Evolutionary conservation across 345 rosid genomes (phyloP).

Genomic region (Mercurialis annua): DNA sequence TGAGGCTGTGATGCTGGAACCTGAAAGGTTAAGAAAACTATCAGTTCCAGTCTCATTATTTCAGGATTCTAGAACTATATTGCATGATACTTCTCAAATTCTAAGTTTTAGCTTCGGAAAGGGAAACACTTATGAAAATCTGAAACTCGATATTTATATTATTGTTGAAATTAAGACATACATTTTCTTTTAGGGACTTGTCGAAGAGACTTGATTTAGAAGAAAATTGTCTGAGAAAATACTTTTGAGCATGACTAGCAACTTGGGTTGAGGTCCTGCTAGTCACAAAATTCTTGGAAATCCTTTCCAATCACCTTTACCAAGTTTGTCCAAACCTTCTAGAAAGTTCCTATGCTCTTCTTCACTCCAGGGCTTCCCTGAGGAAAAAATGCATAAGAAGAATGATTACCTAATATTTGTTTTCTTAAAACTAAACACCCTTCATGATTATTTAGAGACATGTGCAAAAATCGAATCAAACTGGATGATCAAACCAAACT

Average conservation of each 20-base stretch:
- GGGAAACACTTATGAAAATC: no score
- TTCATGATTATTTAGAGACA: no score
- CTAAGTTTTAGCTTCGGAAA: no score
- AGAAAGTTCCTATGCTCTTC: slow-evolving; percentile 56
- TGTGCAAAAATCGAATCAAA: no score
- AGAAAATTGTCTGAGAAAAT: slow-evolving; percentile 40
- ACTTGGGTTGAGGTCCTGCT: slow-evolving; percentile 63
- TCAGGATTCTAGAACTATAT: no score
- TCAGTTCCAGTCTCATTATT: not conserved
- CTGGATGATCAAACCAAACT: no score
- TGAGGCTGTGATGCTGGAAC: slow-evolving; percentile 3
- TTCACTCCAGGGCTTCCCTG: slow-evolving; percentile 70
- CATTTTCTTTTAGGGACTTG: slow-evolving; percentile 28
- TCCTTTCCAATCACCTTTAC: slow-evolving; percentile 76
- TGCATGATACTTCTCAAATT: no score
- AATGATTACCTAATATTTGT: no score
- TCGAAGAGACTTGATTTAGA: slow-evolving; percentile 60
- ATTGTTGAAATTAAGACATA: slow-evolving; percentile 1
- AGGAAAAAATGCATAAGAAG: not conserved
- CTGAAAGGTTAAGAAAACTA: slow-evolving; percentile 13
- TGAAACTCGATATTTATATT: no score
- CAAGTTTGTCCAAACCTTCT: slow-evolving; percentile 42
- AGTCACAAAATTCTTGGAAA: slow-evolving; percentile 46
- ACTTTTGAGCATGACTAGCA: slow-evolving; percentile 78
- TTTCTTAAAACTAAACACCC: no score